phyloP scores from a whole-genome alignment of 371 early-diverging fungal species.

The Mortierella sp. region DNA sequence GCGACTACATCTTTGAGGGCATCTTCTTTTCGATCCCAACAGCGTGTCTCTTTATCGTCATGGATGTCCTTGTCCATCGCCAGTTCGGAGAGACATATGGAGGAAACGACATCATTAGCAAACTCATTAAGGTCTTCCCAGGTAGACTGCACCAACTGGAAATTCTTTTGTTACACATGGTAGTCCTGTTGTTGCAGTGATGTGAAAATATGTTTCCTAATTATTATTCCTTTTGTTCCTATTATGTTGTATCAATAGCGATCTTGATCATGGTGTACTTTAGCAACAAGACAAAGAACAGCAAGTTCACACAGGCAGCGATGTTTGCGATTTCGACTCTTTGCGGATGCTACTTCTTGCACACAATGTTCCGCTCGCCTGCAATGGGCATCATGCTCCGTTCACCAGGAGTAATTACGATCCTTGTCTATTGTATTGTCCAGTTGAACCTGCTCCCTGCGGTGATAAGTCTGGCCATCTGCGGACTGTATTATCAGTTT shows the following conservation, averaged over 20 bases:
- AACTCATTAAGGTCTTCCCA: slow-evolving; percentile 64
- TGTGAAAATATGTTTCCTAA: not conserved
- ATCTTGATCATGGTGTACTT: slow-evolving; percentile 68
- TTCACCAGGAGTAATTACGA: slow-evolving; percentile 73
- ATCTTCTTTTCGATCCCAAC: slow-evolving; percentile 70
- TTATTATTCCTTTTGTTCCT: not conserved
- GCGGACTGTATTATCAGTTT: slow-evolving; percentile 68
- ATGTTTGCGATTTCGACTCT: slow-evolving; percentile 63
- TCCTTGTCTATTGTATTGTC: slow-evolving; percentile 72
- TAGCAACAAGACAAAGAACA: slow-evolving; percentile 67
- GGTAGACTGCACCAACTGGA: slow-evolving; percentile 50
- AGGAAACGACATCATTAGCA: slow-evolving; percentile 53
- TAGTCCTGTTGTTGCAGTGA: not conserved
- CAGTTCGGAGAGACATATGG: slow-evolving; percentile 71
- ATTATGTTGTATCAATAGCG: slow-evolving; percentile 43
- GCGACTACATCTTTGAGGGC: slow-evolving; percentile 70
- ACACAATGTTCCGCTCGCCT: slow-evolving; percentile 69
- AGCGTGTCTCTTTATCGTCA: slow-evolving; percentile 67
- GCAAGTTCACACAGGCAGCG: slow-evolving; percentile 57
- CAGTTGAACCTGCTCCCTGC: slow-evolving; percentile 73
- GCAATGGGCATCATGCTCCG: slow-evolving; percentile 75
- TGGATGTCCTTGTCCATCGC: slow-evolving; percentile 71
- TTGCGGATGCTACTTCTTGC: slow-evolving; percentile 68
- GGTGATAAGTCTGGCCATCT: slow-evolving; percentile 61
- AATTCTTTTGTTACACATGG: not conserved